A percentile compares a stretch with the other conserved stretches of the same genome.
Conservation (phyloP, 192 early-diverging fungal species). For the Coemansia sp. region DNA sequence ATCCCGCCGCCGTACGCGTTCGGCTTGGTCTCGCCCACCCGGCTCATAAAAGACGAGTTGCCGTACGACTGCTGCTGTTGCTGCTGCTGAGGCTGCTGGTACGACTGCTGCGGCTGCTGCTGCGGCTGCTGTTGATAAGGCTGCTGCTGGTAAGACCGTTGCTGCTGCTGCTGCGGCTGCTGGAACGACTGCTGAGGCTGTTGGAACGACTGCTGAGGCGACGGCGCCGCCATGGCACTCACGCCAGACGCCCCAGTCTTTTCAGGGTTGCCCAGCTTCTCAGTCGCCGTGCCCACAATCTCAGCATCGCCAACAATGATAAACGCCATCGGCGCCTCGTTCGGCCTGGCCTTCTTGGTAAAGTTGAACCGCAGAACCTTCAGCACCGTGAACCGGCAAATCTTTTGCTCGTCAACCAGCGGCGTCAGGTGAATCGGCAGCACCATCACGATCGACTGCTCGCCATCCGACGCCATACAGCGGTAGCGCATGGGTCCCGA, state of each 20-base stretch:
- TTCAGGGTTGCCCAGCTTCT: constrained; percentile 21
- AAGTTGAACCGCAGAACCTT: constrained; percentile 28
- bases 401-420: constrained; percentile 24
- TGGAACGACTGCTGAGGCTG: not conserved
- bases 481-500: constrained; percentile 30
- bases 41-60: constrained; percentile 41
- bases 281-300: constrained; percentile 24
- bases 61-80: constrained; percentile 19
- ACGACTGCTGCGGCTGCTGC: constrained; percentile 4
- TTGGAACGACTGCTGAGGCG: not conserved
- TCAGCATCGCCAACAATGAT: constrained; percentile 40
- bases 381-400: constrained; percentile 35
- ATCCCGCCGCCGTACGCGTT: constrained; percentile 7
- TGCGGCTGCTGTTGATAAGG: not conserved
- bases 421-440: constrained; percentile 34
- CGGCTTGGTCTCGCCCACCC: constrained; percentile 30
- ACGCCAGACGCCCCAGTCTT: not conserved
- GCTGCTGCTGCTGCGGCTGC: not conserved
- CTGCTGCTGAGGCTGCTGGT: constrained; percentile 35
- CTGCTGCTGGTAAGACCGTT: not conserved
- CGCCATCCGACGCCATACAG: constrained; percentile 50
- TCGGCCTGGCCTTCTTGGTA: constrained; percentile 26
- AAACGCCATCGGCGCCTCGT: constrained; percentile 27
- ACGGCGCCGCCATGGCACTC: constrained; percentile 3
- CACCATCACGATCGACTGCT: constrained; percentile 31